Conservation (phyloP, 225 moss, liverwort and hornwort genomes). For the Sphagnum contortum region DNA sequence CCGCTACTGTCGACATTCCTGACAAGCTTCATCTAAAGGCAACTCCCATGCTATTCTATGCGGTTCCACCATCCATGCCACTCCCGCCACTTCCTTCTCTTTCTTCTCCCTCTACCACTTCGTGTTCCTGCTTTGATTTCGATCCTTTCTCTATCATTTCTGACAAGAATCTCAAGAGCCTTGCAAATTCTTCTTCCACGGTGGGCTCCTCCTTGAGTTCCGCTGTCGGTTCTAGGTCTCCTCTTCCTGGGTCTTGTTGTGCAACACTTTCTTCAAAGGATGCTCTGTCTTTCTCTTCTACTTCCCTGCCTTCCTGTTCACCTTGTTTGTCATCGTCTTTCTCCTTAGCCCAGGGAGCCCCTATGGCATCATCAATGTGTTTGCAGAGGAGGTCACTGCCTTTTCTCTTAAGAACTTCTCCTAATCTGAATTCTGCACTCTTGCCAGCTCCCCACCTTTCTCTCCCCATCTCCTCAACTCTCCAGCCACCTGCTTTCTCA, state of each 20-base stretch:
- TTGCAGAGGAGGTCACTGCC: constrained; percentile 16
- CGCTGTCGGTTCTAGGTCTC: too few species aligned
- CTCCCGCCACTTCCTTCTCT: constrained; percentile 37
- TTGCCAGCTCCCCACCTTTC: constrained; percentile 1
- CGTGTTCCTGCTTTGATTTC: constrained; percentile 10
- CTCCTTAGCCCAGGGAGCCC: constrained; percentile 27
- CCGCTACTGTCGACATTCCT: constrained; percentile 48
- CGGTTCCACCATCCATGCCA: constrained; percentile 45
- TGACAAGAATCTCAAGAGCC: too few species aligned
- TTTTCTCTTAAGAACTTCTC: constrained; percentile 5
- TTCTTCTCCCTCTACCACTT: constrained; percentile 10
- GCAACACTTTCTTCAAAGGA: too few species aligned
- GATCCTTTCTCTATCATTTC: constrained; percentile 9
- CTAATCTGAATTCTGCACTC: constrained; percentile 13
- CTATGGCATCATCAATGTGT: constrained; percentile 4
- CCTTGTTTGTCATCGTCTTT: constrained; percentile 29
- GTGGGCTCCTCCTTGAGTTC: too few species aligned
- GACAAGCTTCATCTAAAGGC: constrained; percentile 51
- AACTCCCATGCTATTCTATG: constrained; percentile 50
- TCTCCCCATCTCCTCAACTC: constrained; percentile 3
- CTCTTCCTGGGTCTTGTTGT: too few species aligned
- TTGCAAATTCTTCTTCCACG: constrained; percentile 4
- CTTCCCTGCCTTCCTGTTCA: background rate
- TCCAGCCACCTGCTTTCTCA: constrained; percentile 20
- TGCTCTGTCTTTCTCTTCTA: background rate